Percentiles rank a stretch among this genome's conserved stretches.
These are phyloP conservation scores for Ceratocystis papillata DNA, from an alignment of 2,329 filamentous ascomycete species.

Conservation along the genomic window DNA sequence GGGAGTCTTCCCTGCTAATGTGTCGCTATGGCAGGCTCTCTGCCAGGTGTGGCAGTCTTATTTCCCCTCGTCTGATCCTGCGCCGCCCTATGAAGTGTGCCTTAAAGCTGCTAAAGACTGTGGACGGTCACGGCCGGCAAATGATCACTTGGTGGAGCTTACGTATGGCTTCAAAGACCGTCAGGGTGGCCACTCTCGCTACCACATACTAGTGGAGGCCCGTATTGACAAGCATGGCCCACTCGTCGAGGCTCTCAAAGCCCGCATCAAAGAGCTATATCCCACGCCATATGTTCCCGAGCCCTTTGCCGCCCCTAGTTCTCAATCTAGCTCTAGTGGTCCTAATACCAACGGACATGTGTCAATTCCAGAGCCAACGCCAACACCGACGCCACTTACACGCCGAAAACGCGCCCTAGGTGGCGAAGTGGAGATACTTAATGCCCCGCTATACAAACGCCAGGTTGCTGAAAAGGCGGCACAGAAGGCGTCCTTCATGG, in stretches of 20 bases:
- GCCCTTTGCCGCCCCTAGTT: constrained; percentile 14
- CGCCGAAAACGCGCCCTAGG: constrained; percentile 24
- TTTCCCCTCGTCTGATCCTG: constrained; percentile 31
- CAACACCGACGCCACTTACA: constrained; percentile 14
- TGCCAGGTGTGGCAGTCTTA: constrained; percentile 37
- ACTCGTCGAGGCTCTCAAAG: constrained; percentile 36
- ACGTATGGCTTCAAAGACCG: constrained; percentile 37
- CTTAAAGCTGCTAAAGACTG: constrained; percentile 35
- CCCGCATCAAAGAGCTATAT: constrained; percentile 39
- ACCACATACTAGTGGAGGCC: constrained; percentile 37
- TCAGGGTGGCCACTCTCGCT: constrained; percentile 37
- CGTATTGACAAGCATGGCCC: constrained; percentile 36
- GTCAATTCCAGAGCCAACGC: background rate
- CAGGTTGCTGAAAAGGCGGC: constrained; percentile 27
- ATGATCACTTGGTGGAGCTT: constrained; percentile 33
- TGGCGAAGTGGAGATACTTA: constrained; percentile 38
- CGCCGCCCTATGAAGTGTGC: constrained; percentile 35
- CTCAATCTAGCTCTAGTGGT: constrained; percentile 8
- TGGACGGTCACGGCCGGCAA: constrained; percentile 27
- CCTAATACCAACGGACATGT: background rate
- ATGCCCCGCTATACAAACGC: constrained; percentile 42
- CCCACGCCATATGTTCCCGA: constrained; percentile 34
- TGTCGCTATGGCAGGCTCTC: constrained; percentile 40
- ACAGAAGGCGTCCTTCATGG: background rate
- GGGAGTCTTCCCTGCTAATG: constrained; percentile 43